phyloP scores from a whole-genome alignment of 2,329 filamentous ascomycete species.

The Periconia sp. region DNA sequence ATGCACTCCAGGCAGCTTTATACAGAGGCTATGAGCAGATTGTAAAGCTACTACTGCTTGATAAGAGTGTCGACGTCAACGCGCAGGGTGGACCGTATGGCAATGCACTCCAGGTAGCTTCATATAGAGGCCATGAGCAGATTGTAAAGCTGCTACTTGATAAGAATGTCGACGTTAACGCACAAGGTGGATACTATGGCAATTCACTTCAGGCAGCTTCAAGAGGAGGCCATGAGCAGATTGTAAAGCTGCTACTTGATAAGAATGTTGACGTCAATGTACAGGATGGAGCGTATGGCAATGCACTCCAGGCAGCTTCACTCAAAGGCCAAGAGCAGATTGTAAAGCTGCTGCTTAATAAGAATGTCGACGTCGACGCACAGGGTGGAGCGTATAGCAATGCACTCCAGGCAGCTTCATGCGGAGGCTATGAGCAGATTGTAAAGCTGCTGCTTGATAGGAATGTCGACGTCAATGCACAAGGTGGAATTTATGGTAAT shows the following conservation, averaged over 20 bases:
- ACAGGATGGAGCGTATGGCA: too few species aligned
- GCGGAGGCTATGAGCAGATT: constrained; percentile 11
- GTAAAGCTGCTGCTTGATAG: constrained; percentile 17
- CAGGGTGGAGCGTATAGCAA: constrained; percentile 14
- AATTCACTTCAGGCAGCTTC: constrained; percentile 24
- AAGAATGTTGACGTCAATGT: constrained; percentile 10
- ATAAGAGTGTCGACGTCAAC: constrained; percentile 50
- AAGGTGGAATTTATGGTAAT: too few species aligned
- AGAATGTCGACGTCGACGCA: constrained; percentile 18
- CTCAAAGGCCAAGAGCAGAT: constrained; percentile 20
- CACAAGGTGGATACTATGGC: constrained; percentile 10
- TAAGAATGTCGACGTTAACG: too few species aligned
- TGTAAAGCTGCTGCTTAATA: constrained; percentile 21
- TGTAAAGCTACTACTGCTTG: constrained; percentile 14
- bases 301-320: constrained; percentile 29
- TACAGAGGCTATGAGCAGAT: too few species aligned
- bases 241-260: background rate
- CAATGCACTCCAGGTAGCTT: constrained; percentile 14
- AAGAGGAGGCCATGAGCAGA: background rate
- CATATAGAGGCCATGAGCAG: background rate
- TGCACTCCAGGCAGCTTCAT: constrained; percentile 24
- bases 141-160: constrained; percentile 4
- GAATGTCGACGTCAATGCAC: too few species aligned
- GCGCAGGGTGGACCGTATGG: constrained; percentile 1
- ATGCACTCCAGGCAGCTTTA: constrained; percentile 26